phyloP scores from a whole-genome alignment of 352 stramenopile genomes.

The Aphanomyces euteiches region DNA sequence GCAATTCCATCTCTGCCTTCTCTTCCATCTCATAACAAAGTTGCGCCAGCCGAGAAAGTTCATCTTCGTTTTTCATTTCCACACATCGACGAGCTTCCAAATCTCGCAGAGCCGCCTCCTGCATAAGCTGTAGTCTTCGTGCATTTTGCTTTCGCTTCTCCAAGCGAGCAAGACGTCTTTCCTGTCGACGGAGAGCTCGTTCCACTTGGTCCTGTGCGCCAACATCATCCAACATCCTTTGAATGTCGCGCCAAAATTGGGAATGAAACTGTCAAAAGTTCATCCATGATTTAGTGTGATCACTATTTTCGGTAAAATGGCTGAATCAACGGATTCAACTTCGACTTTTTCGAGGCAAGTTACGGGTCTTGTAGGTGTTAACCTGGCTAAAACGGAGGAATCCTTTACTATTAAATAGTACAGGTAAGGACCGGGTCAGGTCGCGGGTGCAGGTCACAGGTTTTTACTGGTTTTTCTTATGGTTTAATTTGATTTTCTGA shows the following conservation, averaged over 20 bases:
- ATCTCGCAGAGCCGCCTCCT: background rate
- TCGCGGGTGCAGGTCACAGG: too few species aligned
- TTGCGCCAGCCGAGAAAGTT: background rate
- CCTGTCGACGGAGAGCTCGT: background rate
- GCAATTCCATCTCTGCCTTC: background rate
- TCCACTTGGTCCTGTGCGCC: background rate
- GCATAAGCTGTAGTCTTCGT: background rate
- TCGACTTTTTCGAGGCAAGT: too few species aligned
- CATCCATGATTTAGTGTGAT: too few species aligned
- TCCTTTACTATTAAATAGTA: too few species aligned
- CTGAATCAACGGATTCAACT: too few species aligned
- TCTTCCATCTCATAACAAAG: background rate
- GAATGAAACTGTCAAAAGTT: too few species aligned
- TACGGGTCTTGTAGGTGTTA: too few species aligned
- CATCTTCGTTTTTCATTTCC: conserved; percentile 21
- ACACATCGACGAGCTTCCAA: background rate
- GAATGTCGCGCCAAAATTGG: background rate
- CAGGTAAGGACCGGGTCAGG: too few species aligned
- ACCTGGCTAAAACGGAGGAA: too few species aligned
- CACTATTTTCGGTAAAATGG: too few species aligned
- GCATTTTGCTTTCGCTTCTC: conserved; percentile 9
- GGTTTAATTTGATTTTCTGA: too few species aligned
- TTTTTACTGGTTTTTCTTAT: too few species aligned
- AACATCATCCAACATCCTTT: conserved; percentile 8
- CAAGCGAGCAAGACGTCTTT: background rate